Evolutionary conservation across 2,329 filamentous ascomycete genomes (phyloP).

Genomic region (Aspergillus terreus): DNA sequence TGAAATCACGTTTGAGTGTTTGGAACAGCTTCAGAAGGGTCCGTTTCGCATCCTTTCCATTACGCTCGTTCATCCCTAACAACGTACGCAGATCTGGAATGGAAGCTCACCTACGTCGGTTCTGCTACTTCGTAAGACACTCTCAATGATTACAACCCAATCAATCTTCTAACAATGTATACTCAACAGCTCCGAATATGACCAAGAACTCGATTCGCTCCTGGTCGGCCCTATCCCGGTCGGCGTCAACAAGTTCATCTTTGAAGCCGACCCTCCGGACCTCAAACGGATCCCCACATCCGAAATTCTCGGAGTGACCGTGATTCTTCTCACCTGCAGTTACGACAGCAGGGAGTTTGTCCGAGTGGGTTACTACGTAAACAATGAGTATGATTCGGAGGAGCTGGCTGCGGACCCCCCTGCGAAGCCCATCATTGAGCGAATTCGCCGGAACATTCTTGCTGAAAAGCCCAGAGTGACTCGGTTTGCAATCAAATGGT

Average conservation of each 20-base stretch:
- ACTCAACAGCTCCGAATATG: constrained; percentile 74
- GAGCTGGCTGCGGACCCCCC: constrained; percentile 87
- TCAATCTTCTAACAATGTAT: background rate
- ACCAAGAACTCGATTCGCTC: constrained; percentile 95
- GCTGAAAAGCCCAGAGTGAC: constrained; percentile 97
- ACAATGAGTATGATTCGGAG: constrained; percentile 96
- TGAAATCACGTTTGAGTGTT: constrained; percentile 97
- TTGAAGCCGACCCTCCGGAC: constrained; percentile 90
- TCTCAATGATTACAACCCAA: constrained; percentile 19
- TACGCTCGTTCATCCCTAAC: background rate
- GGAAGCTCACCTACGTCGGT: constrained; percentile 98
- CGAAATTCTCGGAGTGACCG: constrained; percentile 94
- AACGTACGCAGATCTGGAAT: constrained; percentile 74
- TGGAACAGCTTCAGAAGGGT: constrained; percentile 93
- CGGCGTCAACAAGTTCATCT: constrained; percentile 97
- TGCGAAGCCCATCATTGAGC: constrained; percentile 86
- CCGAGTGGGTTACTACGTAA: constrained; percentile 97
- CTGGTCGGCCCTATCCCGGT: constrained; percentile 96
- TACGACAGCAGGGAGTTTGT: constrained; percentile 97
- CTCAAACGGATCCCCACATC: constrained; percentile 86
- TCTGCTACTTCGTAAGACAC: constrained; percentile 86
- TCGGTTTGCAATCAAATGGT: constrained; percentile 98
- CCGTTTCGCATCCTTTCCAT: constrained; percentile 9
- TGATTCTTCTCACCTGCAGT: constrained; percentile 91
- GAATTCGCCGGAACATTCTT: constrained; percentile 85